These are phyloP conservation scores for Blakeslea trispora DNA, from an alignment of 371 early-diverging fungal genomes.

Conservation along the genomic window DNA sequence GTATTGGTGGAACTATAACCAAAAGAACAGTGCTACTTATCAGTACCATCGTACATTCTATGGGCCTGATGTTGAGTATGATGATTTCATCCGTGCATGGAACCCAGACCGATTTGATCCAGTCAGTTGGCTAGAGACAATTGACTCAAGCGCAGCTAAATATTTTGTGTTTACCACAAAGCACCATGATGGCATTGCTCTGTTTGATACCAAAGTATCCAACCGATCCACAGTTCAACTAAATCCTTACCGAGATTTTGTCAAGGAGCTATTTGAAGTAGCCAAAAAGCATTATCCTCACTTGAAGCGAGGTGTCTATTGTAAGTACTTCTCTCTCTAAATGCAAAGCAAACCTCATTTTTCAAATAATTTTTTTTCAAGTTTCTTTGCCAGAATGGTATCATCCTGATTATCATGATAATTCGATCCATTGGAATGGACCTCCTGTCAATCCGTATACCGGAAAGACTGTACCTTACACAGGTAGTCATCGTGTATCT, in stretches of 20 bases:
- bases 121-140: conserved; percentile 29
- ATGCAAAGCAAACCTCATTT: background rate
- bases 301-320: conserved; percentile 35
- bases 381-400: conserved; percentile 48
- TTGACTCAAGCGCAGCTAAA: conserved; percentile 26
- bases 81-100: conserved; percentile 29
- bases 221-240: conserved; percentile 27
- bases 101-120: conserved; percentile 26
- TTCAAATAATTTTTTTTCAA: too few species aligned
- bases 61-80: conserved; percentile 33
- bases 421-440: conserved; percentile 25
- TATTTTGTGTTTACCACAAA: conserved; percentile 46
- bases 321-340: conserved; percentile 15
- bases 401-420: conserved; percentile 31
- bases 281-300: conserved; percentile 26
- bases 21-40: conserved; percentile 25
- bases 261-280: conserved; percentile 25
- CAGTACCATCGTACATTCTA: conserved; percentile 27
- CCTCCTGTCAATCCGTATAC: conserved; percentile 37
- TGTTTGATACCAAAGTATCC: conserved; percentile 34
- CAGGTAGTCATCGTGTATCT: conserved; percentile 13
- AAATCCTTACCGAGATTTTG: conserved; percentile 28
- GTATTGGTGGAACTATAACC: conserved; percentile 43
- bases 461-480: conserved; percentile 18
- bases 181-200: conserved; percentile 41